Evolutionary conservation across 176 grass and related monocot genomes (phyloP).

Genomic region (Metroxylon sagu): DNA sequence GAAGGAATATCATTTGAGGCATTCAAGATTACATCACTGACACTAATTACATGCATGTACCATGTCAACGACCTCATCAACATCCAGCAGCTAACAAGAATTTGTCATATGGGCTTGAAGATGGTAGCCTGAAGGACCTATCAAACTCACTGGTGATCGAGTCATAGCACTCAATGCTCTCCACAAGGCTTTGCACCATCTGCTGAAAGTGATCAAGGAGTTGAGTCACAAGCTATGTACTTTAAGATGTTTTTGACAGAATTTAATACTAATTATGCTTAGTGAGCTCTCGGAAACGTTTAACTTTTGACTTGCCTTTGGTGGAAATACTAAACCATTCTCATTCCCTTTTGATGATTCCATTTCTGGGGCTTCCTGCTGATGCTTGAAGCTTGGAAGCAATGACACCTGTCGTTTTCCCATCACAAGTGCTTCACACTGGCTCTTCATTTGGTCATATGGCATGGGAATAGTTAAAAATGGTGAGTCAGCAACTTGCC

Average conservation of each 20-base stretch:
- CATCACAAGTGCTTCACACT: constrained; percentile 84
- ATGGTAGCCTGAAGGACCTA: constrained; percentile 64
- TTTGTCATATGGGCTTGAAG: constrained; percentile 90
- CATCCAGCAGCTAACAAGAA: constrained; percentile 92
- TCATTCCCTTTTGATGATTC: constrained; percentile 23
- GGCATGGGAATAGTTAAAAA: constrained; percentile 51
- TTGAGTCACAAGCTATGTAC: too few species aligned
- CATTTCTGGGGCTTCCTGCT: constrained; percentile 33
- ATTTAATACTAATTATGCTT: too few species aligned
- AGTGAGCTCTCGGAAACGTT: constrained; percentile 1
- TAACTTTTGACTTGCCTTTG: constrained; percentile 34
- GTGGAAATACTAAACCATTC: neutral
- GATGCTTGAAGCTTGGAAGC: constrained; percentile 72
- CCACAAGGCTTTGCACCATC: constrained; percentile 31
- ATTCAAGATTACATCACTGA: too few species aligned
- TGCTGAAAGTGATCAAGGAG: constrained; percentile 26
- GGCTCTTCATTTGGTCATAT: constrained; percentile 91
- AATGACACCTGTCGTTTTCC: constrained; percentile 83
- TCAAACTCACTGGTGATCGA: constrained; percentile 57
- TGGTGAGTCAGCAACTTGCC: constrained; percentile 47
- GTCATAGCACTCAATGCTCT: constrained; percentile 36
- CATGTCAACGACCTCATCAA: constrained; percentile 14
- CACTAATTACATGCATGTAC: too few species aligned
- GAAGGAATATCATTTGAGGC: too few species aligned
- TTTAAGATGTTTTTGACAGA: too few species aligned